Conservation (phyloP, 495 filamentous ascomycete species). For the Pyrenopolyporus hunteri region DNA sequence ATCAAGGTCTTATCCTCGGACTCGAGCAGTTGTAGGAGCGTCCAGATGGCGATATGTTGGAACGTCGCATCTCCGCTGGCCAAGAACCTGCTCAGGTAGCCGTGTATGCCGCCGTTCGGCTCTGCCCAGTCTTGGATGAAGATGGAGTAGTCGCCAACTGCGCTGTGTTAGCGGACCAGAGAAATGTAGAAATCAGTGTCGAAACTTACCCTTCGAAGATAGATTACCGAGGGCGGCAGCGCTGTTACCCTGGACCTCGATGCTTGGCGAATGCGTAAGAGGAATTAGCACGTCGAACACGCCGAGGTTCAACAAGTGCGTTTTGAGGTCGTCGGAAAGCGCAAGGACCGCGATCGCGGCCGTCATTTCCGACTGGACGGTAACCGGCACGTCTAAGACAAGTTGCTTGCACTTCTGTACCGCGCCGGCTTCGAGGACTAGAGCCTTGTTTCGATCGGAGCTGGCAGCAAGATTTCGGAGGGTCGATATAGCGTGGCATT, state of each 20-base stretch:
- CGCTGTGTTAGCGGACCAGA: conserved; percentile 28
- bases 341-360: conserved; percentile 98
- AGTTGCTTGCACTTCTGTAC: conserved; percentile 99
- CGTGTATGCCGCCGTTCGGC: conserved; percentile 92
- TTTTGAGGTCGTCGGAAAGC: conserved; percentile 93
- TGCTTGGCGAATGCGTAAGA: conserved; percentile 90
- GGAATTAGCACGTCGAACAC: conserved; percentile 97
- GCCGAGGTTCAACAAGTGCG: conserved; percentile 86
- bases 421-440: conserved; percentile 93
- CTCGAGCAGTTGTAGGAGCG: conserved; percentile 90
- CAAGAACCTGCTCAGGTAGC: conserved; percentile 90
- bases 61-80: conserved; percentile 95
- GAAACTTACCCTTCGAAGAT: conserved; percentile 85
- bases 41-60: conserved; percentile 99
- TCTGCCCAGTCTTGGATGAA: conserved; percentile 94
- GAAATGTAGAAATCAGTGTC: neutral
- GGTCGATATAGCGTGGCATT: conserved; percentile 97
- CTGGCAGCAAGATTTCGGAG: conserved; percentile 94
- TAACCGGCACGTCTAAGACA: conserved; percentile 89
- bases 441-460: conserved; percentile 94
- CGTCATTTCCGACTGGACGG: conserved; percentile 98
- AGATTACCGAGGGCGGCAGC: conserved; percentile 94
- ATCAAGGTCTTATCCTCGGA: conserved; percentile 89
- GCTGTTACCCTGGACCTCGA: conserved; percentile 98
- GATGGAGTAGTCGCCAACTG: conserved; percentile 95